A percentile compares a stretch with the other conserved stretches of the same genome.
phyloP scores from a whole-genome alignment of 2,329 filamentous ascomycete species.

The Ascochyta pisi region DNA sequence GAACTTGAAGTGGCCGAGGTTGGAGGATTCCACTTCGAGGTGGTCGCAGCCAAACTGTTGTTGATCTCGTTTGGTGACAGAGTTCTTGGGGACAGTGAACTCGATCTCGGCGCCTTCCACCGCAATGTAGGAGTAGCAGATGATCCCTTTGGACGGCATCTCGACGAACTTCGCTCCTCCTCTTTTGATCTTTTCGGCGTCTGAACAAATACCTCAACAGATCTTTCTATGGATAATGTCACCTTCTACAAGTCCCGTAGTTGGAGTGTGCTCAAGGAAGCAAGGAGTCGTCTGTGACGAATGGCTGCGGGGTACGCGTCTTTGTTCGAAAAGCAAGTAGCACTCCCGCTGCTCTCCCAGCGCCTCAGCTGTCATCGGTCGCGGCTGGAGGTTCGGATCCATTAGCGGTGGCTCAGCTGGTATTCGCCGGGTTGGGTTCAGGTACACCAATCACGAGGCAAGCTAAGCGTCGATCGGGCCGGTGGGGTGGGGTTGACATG shows the following conservation, averaged over 20 bases:
- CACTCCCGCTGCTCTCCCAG: slow-evolving; percentile 1
- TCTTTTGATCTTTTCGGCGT: neutral
- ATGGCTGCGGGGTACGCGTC: slow-evolving; percentile 8
- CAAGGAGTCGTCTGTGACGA: slow-evolving; percentile 4
- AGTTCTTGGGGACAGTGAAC: slow-evolving; percentile 53
- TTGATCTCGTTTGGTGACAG: slow-evolving; percentile 40
- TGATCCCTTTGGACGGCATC: slow-evolving; percentile 47
- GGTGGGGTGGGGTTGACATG: slow-evolving; percentile 7
- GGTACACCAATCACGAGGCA: slow-evolving; percentile 12
- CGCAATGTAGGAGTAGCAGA: slow-evolving; percentile 43
- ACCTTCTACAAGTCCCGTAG: neutral
- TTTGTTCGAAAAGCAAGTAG: slow-evolving; percentile 9
- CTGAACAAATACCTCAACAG: neutral
- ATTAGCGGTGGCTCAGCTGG: slow-evolving; percentile 11
- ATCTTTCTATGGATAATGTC: neutral
- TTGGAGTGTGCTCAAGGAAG: neutral
- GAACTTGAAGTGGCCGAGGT: slow-evolving; percentile 55
- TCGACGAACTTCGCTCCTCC: neutral
- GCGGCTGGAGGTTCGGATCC: slow-evolving; percentile 2
- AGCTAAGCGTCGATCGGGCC: slow-evolving; percentile 7
- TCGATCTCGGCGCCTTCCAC: slow-evolving; percentile 53
- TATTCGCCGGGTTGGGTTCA: neutral
- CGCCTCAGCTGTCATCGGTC: slow-evolving; percentile 15
- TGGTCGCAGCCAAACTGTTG: slow-evolving; percentile 50
- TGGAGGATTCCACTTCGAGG: slow-evolving; percentile 56